Percentiles rank a stretch among this genome's conserved stretches.
These are phyloP conservation scores for Termitomyces sp. DNA, from an alignment of 768 basidiomycete genomes.

Conservation along the genomic window DNA sequence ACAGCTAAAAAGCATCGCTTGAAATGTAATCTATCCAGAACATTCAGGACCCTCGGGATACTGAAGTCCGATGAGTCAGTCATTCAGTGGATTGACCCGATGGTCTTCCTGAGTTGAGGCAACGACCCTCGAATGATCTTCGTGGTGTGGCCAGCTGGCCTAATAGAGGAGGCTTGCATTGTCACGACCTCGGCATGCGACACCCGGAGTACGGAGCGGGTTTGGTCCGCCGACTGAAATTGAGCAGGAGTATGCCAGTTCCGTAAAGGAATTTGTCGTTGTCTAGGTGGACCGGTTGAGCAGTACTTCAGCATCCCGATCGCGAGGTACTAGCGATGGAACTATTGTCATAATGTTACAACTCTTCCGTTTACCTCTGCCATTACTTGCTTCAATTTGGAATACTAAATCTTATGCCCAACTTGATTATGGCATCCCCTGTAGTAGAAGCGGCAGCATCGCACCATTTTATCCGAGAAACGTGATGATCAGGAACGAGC, in stretches of 20 bases:
- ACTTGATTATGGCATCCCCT: neutral
- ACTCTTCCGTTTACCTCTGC: neutral
- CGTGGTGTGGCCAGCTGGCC: neutral
- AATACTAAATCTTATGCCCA: neutral
- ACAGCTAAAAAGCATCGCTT: neutral
- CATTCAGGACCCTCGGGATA: neutral
- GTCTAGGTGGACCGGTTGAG: neutral
- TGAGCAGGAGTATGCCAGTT: neutral
- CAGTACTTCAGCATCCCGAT: neutral
- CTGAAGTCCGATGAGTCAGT: neutral
- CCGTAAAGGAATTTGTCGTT: too few relatives aligned
- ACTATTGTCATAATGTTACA: too few relatives aligned
- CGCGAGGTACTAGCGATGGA: neutral
- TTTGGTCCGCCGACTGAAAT: neutral
- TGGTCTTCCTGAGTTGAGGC: neutral
- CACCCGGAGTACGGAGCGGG: neutral
- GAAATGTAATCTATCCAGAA: neutral
- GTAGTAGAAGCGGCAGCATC: neutral
- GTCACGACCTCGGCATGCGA: neutral
- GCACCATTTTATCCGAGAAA: neutral
- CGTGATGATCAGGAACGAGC: neutral
- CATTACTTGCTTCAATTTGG: neutral
- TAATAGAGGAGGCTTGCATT: neutral
- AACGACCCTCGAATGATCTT: neutral
- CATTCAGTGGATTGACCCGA: neutral